Base-by-base conservation (phyloP, 208 protist genomes). In the Porcisia deanei region DNA sequence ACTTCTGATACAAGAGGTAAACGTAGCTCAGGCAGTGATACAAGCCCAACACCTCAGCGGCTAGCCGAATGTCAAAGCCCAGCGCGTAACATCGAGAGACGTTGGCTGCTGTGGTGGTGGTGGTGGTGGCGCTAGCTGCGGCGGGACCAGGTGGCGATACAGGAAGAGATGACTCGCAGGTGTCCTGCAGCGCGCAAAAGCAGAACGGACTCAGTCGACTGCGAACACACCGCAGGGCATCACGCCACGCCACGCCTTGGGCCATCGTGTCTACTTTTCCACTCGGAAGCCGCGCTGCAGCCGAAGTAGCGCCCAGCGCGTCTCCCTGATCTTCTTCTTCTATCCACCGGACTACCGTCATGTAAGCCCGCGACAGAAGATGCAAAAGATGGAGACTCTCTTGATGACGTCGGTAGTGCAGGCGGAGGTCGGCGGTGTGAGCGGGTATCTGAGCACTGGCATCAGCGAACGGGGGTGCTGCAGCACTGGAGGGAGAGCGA, bases 11-110 rank as follows among this genome's bases (percentile, higher is more conserved):
- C 55, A 81, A 64, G 1, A 81, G 9, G 49, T 77, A 76, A 10
- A 81, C 53, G 30, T 74, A 69, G 64, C 77, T 81, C 25, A 77
- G 43, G 30, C 77, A 74, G 39, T 81, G 77, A 49, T 77, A 77
- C 71, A 37, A 57, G 1, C 77, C 77, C 16, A 81, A 64, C 64
- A 74, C 71, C 65, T 66, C 77, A 0, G 77, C 77, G 3, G 77
- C 77, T 0, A 81, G 71, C 16, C 77, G 64, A 10, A 53, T 18
- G 39, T 81, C 71, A 55, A 76, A 81, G 71, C 64, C 53, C 8
- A 64, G 57, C 20, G 39, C 57, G 39, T 73, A 81, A 43, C 65
- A 20, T 9, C 25, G 65, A 20, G 39, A 34, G n/a, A 63, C 47
- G 34, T n/a, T 22, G 18, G 22, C 25, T 20, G 52, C 16, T 9